phyloP scores from a whole-genome alignment of 345 rosid genomes.

The Corchorus olitorius region DNA sequence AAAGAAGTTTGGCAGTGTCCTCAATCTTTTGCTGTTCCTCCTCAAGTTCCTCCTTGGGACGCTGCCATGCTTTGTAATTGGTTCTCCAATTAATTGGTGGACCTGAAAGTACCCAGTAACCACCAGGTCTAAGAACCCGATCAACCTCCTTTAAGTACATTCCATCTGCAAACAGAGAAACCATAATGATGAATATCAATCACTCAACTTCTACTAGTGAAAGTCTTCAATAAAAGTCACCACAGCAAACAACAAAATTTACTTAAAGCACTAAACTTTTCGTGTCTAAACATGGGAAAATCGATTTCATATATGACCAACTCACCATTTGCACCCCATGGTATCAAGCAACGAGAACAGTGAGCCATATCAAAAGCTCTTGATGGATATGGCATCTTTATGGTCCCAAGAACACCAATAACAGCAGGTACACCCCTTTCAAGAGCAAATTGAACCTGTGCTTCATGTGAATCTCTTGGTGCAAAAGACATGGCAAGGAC shows the following conservation, averaged over 20 bases:
- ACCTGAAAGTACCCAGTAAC: conserved; percentile 96
- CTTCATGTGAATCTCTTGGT: conserved; percentile 98
- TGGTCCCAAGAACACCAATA: conserved; percentile 95
- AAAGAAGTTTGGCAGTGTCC: conserved; percentile 80
- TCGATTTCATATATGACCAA: conserved; percentile 30
- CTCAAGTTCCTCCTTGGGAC: conserved; percentile 89
- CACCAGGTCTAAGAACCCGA: conserved; percentile 97
- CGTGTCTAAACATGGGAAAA: conserved; percentile 3
- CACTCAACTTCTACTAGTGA: neutral
- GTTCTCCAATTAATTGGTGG: conserved; percentile 96
- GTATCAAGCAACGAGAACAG: conserved; percentile 97
- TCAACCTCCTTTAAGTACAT: conserved; percentile 93
- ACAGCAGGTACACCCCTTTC: conserved; percentile 99
- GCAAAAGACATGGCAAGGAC: conserved; percentile 98
- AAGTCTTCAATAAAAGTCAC: conserved; percentile 17
- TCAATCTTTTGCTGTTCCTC: conserved; percentile 89
- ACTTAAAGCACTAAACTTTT: neutral
- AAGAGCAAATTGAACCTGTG: conserved; percentile 97
- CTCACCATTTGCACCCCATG: conserved; percentile 95
- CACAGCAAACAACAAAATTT: neutral
- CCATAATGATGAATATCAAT: neutral
- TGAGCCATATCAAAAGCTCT: conserved; percentile 98
- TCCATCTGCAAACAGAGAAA: conserved; percentile 62
- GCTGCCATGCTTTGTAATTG: conserved; percentile 93
- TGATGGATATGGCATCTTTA: conserved; percentile 89